phyloP scores from a whole-genome alignment of 768 basidiomycete species.

The Trametes cingulata region DNA sequence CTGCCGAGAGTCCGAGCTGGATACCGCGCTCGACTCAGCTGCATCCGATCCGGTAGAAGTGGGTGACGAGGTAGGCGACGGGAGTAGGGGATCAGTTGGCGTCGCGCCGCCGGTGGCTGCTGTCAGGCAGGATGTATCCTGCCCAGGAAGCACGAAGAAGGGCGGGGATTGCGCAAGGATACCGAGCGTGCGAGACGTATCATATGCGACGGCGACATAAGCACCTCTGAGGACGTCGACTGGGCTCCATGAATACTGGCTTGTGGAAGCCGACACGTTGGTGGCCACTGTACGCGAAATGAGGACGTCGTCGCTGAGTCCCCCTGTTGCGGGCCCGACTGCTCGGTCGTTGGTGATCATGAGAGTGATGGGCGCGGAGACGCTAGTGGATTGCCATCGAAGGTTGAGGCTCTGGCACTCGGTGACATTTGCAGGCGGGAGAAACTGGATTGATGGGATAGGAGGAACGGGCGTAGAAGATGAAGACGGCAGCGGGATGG shows the following conservation, averaged over 20 bases:
- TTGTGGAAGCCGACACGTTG: conserved; percentile 27
- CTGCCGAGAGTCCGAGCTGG: not conserved
- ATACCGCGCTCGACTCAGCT: not conserved
- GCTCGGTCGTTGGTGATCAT: conserved; percentile 23
- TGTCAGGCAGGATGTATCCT: conserved; percentile 23
- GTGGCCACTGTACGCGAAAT: conserved; percentile 31
- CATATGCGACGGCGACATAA: conserved; percentile 34
- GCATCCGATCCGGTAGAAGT: conserved; percentile 3
- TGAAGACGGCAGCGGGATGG: conserved; percentile 5
- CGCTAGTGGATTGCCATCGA: conserved; percentile 28
- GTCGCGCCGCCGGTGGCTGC: not conserved
- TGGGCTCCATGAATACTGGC: conserved; percentile 30
- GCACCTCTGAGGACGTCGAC: conserved; percentile 38
- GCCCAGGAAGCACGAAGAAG: conserved; percentile 32
- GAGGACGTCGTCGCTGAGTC: not conserved
- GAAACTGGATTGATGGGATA: conserved; percentile 26
- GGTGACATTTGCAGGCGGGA: conserved; percentile 31
- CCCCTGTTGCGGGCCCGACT: not conserved
- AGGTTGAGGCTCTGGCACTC: conserved; percentile 31
- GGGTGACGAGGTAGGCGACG: not conserved
- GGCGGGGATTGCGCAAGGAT: conserved; percentile 29
- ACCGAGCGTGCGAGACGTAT: conserved; percentile 20
- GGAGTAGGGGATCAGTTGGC: not conserved
- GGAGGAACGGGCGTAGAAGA: too few relatives aligned
- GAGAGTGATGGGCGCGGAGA: conserved; percentile 26